Percentiles rank a stretch among this genome's conserved stretches.
These are phyloP conservation scores for Vicia faba DNA, from an alignment of 306 rosid genomes.

Conservation along the genomic window DNA sequence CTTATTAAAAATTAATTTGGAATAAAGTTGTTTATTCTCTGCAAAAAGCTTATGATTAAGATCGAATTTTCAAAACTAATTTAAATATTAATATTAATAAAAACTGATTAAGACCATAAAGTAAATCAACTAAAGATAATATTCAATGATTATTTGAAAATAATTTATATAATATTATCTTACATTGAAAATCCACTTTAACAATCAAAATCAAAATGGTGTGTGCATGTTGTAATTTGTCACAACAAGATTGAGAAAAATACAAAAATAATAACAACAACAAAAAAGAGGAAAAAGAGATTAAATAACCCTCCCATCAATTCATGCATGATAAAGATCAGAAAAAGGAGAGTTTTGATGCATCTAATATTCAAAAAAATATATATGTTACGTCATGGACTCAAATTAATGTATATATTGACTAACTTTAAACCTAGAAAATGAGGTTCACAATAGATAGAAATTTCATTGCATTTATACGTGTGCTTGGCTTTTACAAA, in stretches of 20 bases:
- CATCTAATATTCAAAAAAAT: conserved; percentile 37
- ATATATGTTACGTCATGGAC: conserved; percentile 43
- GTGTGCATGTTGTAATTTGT: conserved; percentile 6
- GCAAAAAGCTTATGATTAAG: conserved; percentile 33
- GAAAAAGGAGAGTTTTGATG: conserved; percentile 19
- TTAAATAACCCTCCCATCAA: background rate
- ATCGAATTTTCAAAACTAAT: conserved; percentile 5
- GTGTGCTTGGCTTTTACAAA: conserved; percentile 39
- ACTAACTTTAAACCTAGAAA: conserved; percentile 35
- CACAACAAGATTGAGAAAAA: background rate
- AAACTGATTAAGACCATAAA: background rate
- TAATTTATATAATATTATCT: conserved; percentile 15
- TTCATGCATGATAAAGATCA: conserved; percentile 14
- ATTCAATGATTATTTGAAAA: background rate
- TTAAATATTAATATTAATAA: background rate
- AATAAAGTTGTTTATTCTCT: conserved; percentile 42
- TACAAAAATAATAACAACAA: conserved; percentile 19
- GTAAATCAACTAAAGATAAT: background rate
- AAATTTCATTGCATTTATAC: conserved; percentile 31
- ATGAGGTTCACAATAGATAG: conserved; percentile 32
- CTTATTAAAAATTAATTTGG: conserved; percentile 28
- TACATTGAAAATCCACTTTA: background rate
- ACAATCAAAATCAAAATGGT: conserved; percentile 23
- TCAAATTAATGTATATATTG: conserved; percentile 41
- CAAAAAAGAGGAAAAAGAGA: background rate